Base-by-base conservation (phyloP, 805 yeast species). In the Clavispora santaluciae region DNA sequence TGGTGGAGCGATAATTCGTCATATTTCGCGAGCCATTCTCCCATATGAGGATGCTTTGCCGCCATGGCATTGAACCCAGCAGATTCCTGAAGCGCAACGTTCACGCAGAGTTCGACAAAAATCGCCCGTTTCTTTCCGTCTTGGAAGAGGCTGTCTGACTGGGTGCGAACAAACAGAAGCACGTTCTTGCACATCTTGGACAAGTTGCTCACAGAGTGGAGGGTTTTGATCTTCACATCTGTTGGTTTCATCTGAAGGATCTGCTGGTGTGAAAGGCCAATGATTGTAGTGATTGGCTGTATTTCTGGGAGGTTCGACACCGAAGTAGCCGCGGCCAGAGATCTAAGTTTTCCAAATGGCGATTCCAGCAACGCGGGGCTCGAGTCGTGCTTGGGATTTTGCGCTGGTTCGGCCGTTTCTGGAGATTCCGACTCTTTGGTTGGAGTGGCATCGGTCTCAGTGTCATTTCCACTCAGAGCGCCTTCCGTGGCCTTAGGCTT, bases 181-280 rank as follows among this genome's bases (percentile, higher is more conserved):
- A 51, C 58, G 33, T 58, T 55, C 9, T 52, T 44, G 23, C 64
- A 61, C 45, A 54, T 59, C 40, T 62, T 61, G 9, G 63, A 57
- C 22, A 54, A 48, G 31, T 50, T 54, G 10, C 66, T 56, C 42
- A 64, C 60, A n/a, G 61, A 51, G 10, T 58, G 49, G 28, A 67
- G 60, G 22, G 64, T 60, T 42, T 67, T 67, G 34, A 64, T 45
- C 44, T 66, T 66, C 33, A 67, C 68, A 52, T 67, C 72, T n/a
- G 57, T 50, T 17, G 51, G 43, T 21, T 54, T 59, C 33, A 63
- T 53, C 22, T 54, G 55, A 37, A 62, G 51, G 20, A 66, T 63
- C 43, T 66, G 71, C 36, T 55, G 50, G 40, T 61, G 64, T 2
- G 62, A 54, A 25, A 66, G 52, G 2, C 73, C 73, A 38, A 64